Conservation (phyloP, 495 filamentous ascomycete genomes). For the Tuber brumale region DNA sequence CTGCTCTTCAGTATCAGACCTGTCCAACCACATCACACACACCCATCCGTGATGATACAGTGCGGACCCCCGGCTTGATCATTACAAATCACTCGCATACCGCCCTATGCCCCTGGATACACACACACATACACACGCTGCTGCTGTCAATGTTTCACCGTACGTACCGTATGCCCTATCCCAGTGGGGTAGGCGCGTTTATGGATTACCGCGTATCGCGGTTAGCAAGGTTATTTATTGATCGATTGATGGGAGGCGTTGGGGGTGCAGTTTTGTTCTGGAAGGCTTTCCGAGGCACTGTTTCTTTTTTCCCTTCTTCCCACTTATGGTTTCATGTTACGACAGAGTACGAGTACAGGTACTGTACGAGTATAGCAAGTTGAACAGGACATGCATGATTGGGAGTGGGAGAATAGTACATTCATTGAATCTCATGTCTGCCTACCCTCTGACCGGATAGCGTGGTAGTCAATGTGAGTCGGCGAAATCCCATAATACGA, state of each 20-base stretch:
- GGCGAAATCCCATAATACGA: neutral
- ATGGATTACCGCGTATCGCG: neutral
- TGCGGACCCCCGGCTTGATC: neutral
- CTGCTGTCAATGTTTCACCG: neutral
- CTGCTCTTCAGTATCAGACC: too few species aligned
- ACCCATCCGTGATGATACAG: neutral
- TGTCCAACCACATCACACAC: neutral
- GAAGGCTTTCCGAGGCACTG: neutral
- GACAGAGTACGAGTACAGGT: too few species aligned
- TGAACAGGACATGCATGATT: neutral
- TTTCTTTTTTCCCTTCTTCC: neutral
- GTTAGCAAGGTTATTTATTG: neutral
- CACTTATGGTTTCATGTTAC: neutral
- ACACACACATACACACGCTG: too few species aligned
- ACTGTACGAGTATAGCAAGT: too few species aligned
- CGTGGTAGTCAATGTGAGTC: neutral
- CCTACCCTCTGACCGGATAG: neutral
- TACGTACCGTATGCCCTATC: neutral
- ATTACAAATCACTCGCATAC: neutral
- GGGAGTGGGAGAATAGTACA: neutral
- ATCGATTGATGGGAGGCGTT: neutral
- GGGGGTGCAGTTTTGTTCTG: neutral
- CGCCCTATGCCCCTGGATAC: neutral
- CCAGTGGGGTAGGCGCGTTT: neutral
- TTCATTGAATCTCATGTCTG: neutral